Evolutionary conservation across 2,329 filamentous ascomycete species (phyloP), one percentile per base, ranked within the genome.

Genomic region (Calonectria pauciramosa): DNA sequence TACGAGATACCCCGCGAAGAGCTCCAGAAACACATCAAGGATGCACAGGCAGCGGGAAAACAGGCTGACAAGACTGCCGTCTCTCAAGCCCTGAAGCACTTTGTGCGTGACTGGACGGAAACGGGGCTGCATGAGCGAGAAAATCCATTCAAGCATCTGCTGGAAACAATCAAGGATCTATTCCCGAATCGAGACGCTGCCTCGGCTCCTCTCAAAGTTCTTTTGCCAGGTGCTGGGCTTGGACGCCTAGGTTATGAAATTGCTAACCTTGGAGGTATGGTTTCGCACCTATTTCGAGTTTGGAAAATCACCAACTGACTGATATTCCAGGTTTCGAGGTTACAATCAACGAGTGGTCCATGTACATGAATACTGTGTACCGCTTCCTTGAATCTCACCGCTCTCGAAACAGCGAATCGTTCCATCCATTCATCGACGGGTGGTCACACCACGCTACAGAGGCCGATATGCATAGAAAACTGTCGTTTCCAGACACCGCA

Each of bases 261-360:
- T 6, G 84, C 88, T 0, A 79, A 77, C 0, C 83, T 90, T 2
- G 85, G 84, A 76, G 83, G 84, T 86, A 73, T 69, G 18, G n/a
- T n/a, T n/a, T 10, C 7, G 20, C n/a, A 13, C 5, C 14, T 28
- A 26, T 20, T 20, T 18, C 16, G 26, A 36, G 8, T 2, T 16
- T n/a, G n/a, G 20, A 69, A 41, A 23, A 10, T 5, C 9, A 0
- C 1, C 4, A 4, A 16, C 26, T 44, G 16, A 49, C 36, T 36
- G 11, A 41, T 11, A 13, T 26, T 71, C 4, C 3, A 87, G 87
- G 84, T 1, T 90, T 90, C 70, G 83, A 90, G 30, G 90, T 91
- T 0, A 90, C 88, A 0, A 83, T 87, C 68, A 92, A 91, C 76
- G 90, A 92, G 81, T 91, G 88, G 88, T 91, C 89, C 1, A 87